phyloP scores from a whole-genome alignment of 23 red algal genomes.

The Gracilaria vermiculophylla region DNA sequence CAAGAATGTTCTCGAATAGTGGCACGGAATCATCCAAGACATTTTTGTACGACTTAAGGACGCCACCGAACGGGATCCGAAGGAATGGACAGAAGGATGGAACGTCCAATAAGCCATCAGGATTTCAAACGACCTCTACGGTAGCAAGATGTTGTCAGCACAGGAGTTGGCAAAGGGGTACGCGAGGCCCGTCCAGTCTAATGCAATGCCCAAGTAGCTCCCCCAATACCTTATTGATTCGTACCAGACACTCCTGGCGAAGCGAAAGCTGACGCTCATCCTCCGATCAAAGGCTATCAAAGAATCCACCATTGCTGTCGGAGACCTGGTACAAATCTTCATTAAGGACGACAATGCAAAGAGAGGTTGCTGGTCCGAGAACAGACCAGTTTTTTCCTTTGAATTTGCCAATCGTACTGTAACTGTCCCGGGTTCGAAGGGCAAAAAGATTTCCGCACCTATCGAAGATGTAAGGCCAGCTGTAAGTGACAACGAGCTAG shows the following conservation, averaged over 20 bases:
- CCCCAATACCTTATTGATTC: background rate
- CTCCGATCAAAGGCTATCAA: conserved; percentile 17
- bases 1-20: conserved; percentile 54
- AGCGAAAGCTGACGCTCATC: conserved; percentile 40
- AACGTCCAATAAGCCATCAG: background rate
- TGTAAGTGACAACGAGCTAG: background rate
- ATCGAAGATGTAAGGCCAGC: conserved; percentile 29
- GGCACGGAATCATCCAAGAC: conserved; percentile 41
- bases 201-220: background rate
- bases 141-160: conserved; percentile 13
- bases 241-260: background rate
- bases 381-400: background rate
- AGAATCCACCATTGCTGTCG: background rate
- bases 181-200: background rate
- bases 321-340: conserved; percentile 38
- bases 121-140: conserved; percentile 40
- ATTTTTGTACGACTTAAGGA: conserved; percentile 20
- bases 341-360: conserved; percentile 17
- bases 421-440: background rate
- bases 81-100: background rate
- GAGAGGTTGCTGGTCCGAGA: background rate
- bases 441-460: conserved; percentile 1
- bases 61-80: background rate
- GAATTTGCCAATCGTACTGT: background rate
- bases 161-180: conserved; percentile 24